Conservation (phyloP, 495 filamentous ascomycete species). For the Aspergillus carlsbadensis region DNA sequence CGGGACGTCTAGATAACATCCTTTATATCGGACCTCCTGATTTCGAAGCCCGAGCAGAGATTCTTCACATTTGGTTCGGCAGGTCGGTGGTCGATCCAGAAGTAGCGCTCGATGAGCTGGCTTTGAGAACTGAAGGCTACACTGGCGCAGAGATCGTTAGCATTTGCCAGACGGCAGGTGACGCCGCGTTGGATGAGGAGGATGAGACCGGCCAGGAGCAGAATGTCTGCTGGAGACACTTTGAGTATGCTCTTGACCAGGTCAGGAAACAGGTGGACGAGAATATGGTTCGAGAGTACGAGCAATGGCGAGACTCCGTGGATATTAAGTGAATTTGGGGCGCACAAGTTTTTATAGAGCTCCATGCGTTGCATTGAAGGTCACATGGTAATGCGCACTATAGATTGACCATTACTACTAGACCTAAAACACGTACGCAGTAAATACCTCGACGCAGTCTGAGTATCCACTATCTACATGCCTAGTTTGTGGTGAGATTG, state of each 20-base stretch:
- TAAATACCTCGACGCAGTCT: too few species aligned
- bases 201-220: constrained; percentile 45
- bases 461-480: too few species aligned
- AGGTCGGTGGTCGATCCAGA: constrained; percentile 62
- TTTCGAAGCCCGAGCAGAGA: constrained; percentile 69
- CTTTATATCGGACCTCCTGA: constrained; percentile 89
- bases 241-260: constrained; percentile 59
- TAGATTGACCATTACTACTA: too few species aligned
- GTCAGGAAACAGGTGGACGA: constrained; percentile 68
- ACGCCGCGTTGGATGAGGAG: constrained; percentile 57
- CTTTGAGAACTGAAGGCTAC: constrained; percentile 72
- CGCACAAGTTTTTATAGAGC: background rate
- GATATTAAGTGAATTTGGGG: constrained; percentile 24
- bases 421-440: too few species aligned
- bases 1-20: constrained; percentile 85
- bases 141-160: constrained; percentile 87
- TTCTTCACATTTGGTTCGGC: constrained; percentile 64
- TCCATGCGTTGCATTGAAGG: too few species aligned
- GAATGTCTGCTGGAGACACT: constrained; percentile 59
- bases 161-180: constrained; percentile 69
- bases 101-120: constrained; percentile 64
- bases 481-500: too few species aligned
- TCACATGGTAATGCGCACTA: too few species aligned
- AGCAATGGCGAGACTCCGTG: constrained; percentile 52
- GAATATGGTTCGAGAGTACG: constrained; percentile 64